Evolutionary conservation across 306 rosid genomes (phyloP), one percentile per base, ranked within the genome.

Genomic region (Malus sieversii): DNA sequence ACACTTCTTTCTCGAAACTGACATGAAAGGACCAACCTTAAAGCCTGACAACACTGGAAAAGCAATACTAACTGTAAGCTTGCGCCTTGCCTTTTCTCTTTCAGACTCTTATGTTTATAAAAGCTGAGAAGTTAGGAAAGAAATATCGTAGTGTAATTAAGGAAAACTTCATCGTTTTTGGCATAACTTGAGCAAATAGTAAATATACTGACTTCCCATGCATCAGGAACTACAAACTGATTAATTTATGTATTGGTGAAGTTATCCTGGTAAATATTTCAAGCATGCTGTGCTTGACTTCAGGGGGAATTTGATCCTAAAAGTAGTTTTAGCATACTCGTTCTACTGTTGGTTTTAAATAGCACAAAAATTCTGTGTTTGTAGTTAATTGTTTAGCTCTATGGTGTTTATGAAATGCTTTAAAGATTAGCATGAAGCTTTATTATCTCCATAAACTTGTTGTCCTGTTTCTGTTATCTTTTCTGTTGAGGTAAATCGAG

Each of bases 41-140:
- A 95, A 90, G 86, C 96, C 85, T 76, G 97, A 90, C 87, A 85
- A 92, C 85, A 90, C 91, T 70, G 98, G 98, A 83, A 92, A 92
- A 82, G 89, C 97, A 75, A 92, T 92, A 76, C 77, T 95, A 66
- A 92, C 97, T 4, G 96, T 92, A 78, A 82, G 90, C 79, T 48
- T 72, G 69, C 44, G 48, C 15, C 67, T 73, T 22, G 14, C 32
- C 33, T 48, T 53, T n/a, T 16, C 48, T 72, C 75, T 73, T 75
- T 73, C 42, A 10, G 14, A 33, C 29, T 19, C 40, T 1, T 14
- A 59, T n/a, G 60, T 32, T 25, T 25, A 1, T 14, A 40, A 27
- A 48, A 32, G 32, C 3, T n/a, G 18, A 29, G 20, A 27, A 25
- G 30, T 11, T 27, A 13, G 15, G 52, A 4, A 2, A 57, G 27